Evolutionary conservation across 2,329 filamentous ascomycete species (phyloP), one percentile per base, ranked within the genome.

Genomic region (Didymella arachidicola): DNA sequence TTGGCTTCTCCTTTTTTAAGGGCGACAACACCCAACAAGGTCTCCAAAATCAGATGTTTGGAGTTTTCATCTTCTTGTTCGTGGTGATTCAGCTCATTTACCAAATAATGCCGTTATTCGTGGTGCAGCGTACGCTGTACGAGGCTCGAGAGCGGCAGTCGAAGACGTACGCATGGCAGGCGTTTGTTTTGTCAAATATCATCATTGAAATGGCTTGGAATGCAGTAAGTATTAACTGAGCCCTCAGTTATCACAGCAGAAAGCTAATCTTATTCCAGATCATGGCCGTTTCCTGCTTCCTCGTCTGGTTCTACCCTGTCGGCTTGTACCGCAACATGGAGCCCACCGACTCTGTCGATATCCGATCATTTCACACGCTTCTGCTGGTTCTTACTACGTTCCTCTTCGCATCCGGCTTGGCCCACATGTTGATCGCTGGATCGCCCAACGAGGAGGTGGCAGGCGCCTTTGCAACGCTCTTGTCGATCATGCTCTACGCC

Each of bases 151-250:
- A 87, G 65, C 78, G 84, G 1, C 83, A 87, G 0, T 86, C 83
- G 70, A 91, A 91, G 68, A 82, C 86, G 0, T 93, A 92, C 77
- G 89, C 87, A 0, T 92, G 90, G 89, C 83, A 86, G 66, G 87
- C 83, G 1, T 92, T 92, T 75, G 83, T 92, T 67, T 77, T 89
- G 3, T 84, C 87, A 66, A 90, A 91, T 69, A 85, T 92, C 55
- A 52, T 89, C 1, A 87, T 90, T 44, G 90, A 93, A 70, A 81
- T 92, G 76, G 51, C 75, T 70, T 2, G 81, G 86, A 42, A 82
- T 77, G 70, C 81, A 75, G 43, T 59, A 81, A 44, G 85, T 90
- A 2, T 22, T 30, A 22, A 93, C 3, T 89, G 7, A 25, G 18
- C 4, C 36, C 47, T 18, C 2, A 32, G 34, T 22, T 6, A 11